phyloP scores from a whole-genome alignment of 1,284 basidiomycete species.

The Veloporphyrellus conicus region DNA sequence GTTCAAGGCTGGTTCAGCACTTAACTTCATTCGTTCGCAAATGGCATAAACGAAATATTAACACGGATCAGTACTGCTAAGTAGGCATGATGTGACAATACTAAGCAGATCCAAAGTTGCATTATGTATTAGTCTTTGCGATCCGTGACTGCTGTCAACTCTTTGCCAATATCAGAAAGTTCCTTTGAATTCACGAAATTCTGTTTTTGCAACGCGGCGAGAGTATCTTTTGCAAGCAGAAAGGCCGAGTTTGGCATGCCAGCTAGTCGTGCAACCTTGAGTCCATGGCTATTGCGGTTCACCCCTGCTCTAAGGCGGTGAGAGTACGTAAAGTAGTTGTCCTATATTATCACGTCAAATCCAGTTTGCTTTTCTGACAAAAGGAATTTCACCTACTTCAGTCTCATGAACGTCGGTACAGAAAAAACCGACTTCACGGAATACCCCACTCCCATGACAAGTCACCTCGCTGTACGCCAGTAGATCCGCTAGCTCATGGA shows the following conservation, averaged over 20 bases:
- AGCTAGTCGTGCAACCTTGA: constrained; percentile 87
- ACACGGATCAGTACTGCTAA: background rate
- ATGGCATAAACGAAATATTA: constrained; percentile 27
- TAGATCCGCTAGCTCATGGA: constrained; percentile 89
- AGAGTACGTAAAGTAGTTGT: constrained; percentile 76
- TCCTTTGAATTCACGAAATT: constrained; percentile 23
- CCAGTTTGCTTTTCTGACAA: background rate
- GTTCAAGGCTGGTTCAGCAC: constrained; percentile 80
- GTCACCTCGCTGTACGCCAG: constrained; percentile 51
- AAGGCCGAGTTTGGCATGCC: constrained; percentile 74
- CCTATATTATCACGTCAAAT: constrained; percentile 37
- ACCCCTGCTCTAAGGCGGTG: constrained; percentile 80
- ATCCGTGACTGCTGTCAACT: constrained; percentile 16
- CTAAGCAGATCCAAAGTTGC: constrained; percentile 3
- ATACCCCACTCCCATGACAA: constrained; percentile 43
- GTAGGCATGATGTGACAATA: background rate
- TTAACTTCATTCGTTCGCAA: constrained; percentile 76
- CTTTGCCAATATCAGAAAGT: constrained; percentile 26
- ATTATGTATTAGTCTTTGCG: constrained; percentile 1
- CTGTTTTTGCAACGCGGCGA: constrained; percentile 39
- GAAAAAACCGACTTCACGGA: constrained; percentile 72
- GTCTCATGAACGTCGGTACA: constrained; percentile 83
- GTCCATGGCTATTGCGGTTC: constrained; percentile 87
- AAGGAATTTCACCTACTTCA: constrained; percentile 44
- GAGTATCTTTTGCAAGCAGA: constrained; percentile 50